phyloP scores from a whole-genome alignment of 176 grass and related monocot genomes.

The Zizania latifolia region DNA sequence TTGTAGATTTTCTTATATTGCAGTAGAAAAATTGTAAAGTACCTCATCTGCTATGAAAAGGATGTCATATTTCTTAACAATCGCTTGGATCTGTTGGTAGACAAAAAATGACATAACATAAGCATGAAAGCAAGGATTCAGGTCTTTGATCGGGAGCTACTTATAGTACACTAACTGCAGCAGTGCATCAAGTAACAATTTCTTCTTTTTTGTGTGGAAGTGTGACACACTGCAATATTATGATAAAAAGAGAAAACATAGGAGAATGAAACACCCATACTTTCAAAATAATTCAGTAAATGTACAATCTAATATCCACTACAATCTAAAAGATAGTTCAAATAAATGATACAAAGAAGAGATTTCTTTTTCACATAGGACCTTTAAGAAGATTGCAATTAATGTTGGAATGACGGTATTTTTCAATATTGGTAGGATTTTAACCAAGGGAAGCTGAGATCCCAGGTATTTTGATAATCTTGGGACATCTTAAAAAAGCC shows the following conservation, averaged over 20 bases:
- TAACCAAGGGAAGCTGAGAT: not conserved
- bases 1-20: not conserved
- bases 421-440: not conserved
- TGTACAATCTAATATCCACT: not conserved
- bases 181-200: not conserved
- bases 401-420: not conserved
- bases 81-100: conserved; percentile 66
- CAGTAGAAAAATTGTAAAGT: not conserved
- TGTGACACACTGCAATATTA: not conserved
- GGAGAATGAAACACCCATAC: not conserved
- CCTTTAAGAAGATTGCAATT: conserved; percentile 11
- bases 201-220: not conserved
- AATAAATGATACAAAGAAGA: not conserved
- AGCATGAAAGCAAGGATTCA: not conserved
- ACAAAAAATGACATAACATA: not conserved
- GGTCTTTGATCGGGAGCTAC: not conserved
- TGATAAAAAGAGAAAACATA: not conserved
- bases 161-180: not conserved
- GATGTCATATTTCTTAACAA: conserved; percentile 94
- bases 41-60: conserved; percentile 99
- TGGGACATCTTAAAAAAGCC: not conserved
- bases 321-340: not conserved
- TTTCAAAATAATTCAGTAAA: not conserved
- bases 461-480: not conserved
- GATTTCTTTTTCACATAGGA: not conserved